Evolutionary conservation across 228 moss, liverwort and hornwort genomes (phyloP), one percentile per base, ranked within the genome.

Genomic region (Sphagnum fallax): DNA sequence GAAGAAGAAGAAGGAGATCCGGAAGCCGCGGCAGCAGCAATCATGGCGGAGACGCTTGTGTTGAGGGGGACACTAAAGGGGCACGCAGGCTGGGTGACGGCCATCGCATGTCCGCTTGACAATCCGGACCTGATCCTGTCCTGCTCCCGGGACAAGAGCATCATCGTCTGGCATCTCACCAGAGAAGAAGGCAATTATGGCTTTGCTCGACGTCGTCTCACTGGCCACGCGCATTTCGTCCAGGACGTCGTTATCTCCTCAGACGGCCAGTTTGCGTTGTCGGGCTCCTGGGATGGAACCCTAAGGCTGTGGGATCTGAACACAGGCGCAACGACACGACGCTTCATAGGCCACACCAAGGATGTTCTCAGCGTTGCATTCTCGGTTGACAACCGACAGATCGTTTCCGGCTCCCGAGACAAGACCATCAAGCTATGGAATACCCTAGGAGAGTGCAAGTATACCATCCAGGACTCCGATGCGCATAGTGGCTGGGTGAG

Each of bases 161-260:
- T 96, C 59, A 88, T 96, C 64, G 92, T 92, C 13, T 92, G 95
- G 95, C 73, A 67, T 11, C 81, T 92, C 15, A 86, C 78, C 5
- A 83, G 91, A 50, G 89, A 92, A 68, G 95, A 90, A 73, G 86
- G 86, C 4, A 96, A 86, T 67, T 96, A 96, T 67, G 95, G 95
- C 0, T 73, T 8, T 0, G 92, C 95, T 0, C 82, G 77, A 9
- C 87, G 95, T 64, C 71, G 93, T 66, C 58, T 97, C 69, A 97
- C 91, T 0, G 93, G 96, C 0, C 96, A 97, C 55, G 93, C 86
- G 0, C 91, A 93, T 52, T 97, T 92, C 50, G 96, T 97, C 10
- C 89, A 97, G 82, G 96, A 91, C 52, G 97, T 97, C 10, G 97
- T 93, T 15, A 97, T 97, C 49, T 97, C 97, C 0, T 97, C 93